Evolutionary conservation across 148 eudicot species (phyloP), one percentile per base, ranked within the genome.

Genomic region (Nyssa sinensis): DNA sequence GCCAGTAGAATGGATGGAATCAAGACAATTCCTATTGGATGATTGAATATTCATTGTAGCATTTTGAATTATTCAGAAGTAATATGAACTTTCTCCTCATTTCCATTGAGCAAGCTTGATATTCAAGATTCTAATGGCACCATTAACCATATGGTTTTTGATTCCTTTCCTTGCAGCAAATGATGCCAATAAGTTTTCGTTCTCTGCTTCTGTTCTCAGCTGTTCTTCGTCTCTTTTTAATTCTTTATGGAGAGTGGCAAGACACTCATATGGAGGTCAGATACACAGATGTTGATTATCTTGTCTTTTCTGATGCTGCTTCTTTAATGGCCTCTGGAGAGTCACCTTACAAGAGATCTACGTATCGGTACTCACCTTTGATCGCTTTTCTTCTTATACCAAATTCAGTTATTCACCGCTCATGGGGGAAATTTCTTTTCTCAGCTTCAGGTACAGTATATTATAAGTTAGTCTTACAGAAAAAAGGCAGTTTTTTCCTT

Each of bases 231-330:
- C 78, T 88, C 23, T 30, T 86, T 61, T 73, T 95, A 74, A 92
- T 95, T 69, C 47, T 92, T 1, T 95, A 90, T 74, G 97, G 99
- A 76, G 97, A 95, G 72, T 95, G 99, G 99, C 99, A 95, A 79
- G 99, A 95, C 77, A 76, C 83, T 47, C 91, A 92, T 78, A 89
- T 94, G 98, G 97, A 87, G 81, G 97, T 92, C 68, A 86, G 97
- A 74, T 94, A 94, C 78, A 94, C 98, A 8, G 98, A 95, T 81
- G 88, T 92, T 35, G 98, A 94, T 81, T 94, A 94, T 71, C 80
- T 88, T 1, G 97, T 94, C 51, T 94, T 94, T 74, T 94, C 98
- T 34, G 98, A 94, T 85, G 97, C 98, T 75, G 98, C 97, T 63
- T 66, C 88, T 24, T 84, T 94, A 77, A 81, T 90, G 86, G 86